Percentiles rank a stretch among this genome's conserved stretches.
Evolutionary conservation across 1,284 basidiomycete species (phyloP).

Genomic region (Marasmius oreades): DNA sequence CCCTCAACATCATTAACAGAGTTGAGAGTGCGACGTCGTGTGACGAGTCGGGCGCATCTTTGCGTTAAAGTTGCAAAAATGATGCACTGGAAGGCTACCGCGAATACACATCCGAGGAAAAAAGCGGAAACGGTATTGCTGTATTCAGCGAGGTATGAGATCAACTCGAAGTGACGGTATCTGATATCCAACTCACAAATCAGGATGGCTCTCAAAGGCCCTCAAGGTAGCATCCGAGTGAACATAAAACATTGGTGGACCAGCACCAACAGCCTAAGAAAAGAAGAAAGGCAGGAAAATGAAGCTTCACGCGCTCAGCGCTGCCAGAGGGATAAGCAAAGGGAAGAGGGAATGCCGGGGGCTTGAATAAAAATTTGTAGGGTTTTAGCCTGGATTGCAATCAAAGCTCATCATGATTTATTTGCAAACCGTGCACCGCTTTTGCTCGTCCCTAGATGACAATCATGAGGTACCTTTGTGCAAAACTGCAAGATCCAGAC

Average conservation of each 20-base stretch:
- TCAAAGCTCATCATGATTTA: too few species aligned
- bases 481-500: too few species aligned
- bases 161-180: not conserved
- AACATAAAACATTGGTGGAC: not conserved
- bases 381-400: not conserved
- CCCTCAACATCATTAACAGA: not conserved
- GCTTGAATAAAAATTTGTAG: not conserved
- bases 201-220: not conserved
- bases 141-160: not conserved
- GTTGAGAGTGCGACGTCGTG: not conserved
- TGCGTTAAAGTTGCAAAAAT: not conserved
- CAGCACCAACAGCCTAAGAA: not conserved
- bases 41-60: not conserved
- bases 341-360: not conserved
- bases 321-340: not conserved
- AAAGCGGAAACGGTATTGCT: constrained; percentile 1
- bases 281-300: not conserved
- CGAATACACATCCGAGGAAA: constrained; percentile 1
- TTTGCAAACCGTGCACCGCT: too few species aligned
- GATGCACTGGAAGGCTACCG: not conserved
- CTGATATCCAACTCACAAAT: not conserved
- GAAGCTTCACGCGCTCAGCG: not conserved
- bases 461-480: too few species aligned
- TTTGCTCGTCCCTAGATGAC: too few species aligned
- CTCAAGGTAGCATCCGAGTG: not conserved